phyloP scores from a whole-genome alignment of 768 basidiomycete genomes.

The Hortiboletus campestris region DNA sequence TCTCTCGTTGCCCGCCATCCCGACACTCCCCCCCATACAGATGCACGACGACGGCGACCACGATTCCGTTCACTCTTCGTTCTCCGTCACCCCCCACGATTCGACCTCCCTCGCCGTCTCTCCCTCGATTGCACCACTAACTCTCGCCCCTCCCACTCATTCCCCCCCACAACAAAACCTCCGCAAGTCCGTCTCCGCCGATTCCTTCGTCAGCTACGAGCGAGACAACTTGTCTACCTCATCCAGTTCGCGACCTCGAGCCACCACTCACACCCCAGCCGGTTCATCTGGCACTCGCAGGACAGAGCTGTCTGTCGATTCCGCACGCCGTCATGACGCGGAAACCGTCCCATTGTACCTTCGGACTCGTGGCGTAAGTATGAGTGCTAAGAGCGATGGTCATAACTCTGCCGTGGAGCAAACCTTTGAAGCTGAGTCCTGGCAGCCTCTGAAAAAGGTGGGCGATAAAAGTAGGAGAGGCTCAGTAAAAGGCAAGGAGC shows the following conservation, averaged over 20 bases:
- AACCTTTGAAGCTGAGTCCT: slow-evolving; percentile 56
- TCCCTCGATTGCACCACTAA: neutral
- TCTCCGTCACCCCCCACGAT: slow-evolving; percentile 39
- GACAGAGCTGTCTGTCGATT: slow-evolving; percentile 26
- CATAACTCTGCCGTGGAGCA: slow-evolving; percentile 37
- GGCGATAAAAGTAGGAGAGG: slow-evolving; percentile 44
- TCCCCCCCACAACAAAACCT: slow-evolving; percentile 36
- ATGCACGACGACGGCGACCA: slow-evolving; percentile 36
- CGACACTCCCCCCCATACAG: slow-evolving; percentile 44
- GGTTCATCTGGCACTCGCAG: slow-evolving; percentile 35
- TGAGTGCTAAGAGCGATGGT: slow-evolving; percentile 47
- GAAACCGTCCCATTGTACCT: slow-evolving; percentile 35
- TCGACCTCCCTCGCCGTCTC: slow-evolving; percentile 42
- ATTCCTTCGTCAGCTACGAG: slow-evolving; percentile 61
- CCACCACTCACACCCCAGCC: slow-evolving; percentile 34
- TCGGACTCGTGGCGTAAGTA: slow-evolving; percentile 55
- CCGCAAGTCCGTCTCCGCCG: slow-evolving; percentile 75
- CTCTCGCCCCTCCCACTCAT: slow-evolving; percentile 20
- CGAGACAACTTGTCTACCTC: slow-evolving; percentile 34
- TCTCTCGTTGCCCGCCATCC: slow-evolving; percentile 36
- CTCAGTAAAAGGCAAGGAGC: slow-evolving; percentile 50
- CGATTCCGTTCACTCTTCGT: slow-evolving; percentile 21
- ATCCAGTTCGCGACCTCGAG: slow-evolving; percentile 37
- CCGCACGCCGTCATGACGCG: slow-evolving; percentile 25
- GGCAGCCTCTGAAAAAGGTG: slow-evolving; percentile 41